These are phyloP conservation scores for Bromus sterilis DNA, from an alignment of 176 grass and related monocot species.

Conservation along the genomic window DNA sequence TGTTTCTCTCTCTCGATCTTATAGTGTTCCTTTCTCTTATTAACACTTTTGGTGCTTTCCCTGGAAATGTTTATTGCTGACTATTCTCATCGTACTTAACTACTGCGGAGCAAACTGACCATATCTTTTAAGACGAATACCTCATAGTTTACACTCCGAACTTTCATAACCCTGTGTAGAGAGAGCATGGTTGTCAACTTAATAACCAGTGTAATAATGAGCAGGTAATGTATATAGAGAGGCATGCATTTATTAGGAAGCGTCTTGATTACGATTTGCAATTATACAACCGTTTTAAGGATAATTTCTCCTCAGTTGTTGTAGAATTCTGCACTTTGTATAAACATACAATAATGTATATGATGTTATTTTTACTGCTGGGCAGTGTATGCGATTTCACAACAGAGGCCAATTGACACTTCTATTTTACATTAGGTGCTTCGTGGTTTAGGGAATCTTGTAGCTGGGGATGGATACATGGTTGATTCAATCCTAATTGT, in stretches of 20 bases:
- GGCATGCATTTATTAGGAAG: not conserved
- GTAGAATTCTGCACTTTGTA: not conserved
- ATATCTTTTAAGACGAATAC: not conserved
- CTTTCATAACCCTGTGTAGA: not conserved
- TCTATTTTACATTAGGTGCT: constrained; percentile 61
- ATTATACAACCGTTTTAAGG: not conserved
- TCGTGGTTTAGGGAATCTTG: constrained; percentile 87
- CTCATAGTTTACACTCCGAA: not conserved
- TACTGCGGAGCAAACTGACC: not conserved
- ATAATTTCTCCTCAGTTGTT: not conserved
- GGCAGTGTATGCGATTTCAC: not conserved
- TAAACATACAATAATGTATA: not conserved
- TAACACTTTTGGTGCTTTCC: not conserved
- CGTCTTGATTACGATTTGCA: not conserved
- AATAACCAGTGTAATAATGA: not conserved
- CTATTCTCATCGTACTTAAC: not conserved
- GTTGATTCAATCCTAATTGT: constrained; percentile 58
- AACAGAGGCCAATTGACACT: constrained; percentile 14
- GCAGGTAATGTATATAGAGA: not conserved
- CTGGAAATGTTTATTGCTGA: not conserved
- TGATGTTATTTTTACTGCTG: not conserved
- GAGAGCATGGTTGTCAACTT: not conserved
- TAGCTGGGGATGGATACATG: constrained; percentile 76
- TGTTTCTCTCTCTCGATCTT: not conserved
- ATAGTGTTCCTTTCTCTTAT: not conserved